Evolutionary conservation across 2,329 filamentous ascomycete species (phyloP).

Genomic region (Phoma sp.): DNA sequence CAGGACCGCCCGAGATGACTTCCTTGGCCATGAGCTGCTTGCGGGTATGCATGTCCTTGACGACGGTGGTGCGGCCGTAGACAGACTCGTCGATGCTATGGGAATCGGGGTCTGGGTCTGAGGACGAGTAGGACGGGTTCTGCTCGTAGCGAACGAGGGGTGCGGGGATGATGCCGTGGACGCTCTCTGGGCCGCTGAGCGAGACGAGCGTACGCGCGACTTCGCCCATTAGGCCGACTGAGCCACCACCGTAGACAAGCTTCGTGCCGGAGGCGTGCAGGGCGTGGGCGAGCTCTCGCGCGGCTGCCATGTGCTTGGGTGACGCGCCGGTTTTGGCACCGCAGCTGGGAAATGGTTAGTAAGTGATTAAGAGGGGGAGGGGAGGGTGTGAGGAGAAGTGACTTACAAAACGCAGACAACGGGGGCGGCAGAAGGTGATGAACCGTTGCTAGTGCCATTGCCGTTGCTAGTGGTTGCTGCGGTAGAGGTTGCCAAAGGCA

Average conservation of each 20-base stretch:
- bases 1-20: slow-evolving; percentile 79
- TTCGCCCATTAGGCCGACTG: slow-evolving; percentile 94
- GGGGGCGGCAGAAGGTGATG: slow-evolving; percentile 51
- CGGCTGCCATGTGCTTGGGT: slow-evolving; percentile 77
- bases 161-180: slow-evolving; percentile 92
- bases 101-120: slow-evolving; percentile 39
- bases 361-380: not conserved
- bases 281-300: slow-evolving; percentile 72
- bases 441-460: slow-evolving; percentile 11
- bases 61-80: slow-evolving; percentile 86
- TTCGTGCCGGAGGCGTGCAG: slow-evolving; percentile 79
- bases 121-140: slow-evolving; percentile 41
- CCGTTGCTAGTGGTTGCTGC: not conserved
- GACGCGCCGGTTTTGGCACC: slow-evolving; percentile 77
- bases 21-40: slow-evolving; percentile 93
- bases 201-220: slow-evolving; percentile 84
- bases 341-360: slow-evolving; percentile 62
- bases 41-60: slow-evolving; percentile 93
- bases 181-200: slow-evolving; percentile 77
- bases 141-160: slow-evolving; percentile 82
- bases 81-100: slow-evolving; percentile 63
- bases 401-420: slow-evolving; percentile 85
- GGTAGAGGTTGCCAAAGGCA: not conserved
- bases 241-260: slow-evolving; percentile 94
- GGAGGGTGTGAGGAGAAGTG: not conserved